Conservation (phyloP, 306 rosid species). For the Mimosa pudica region DNA sequence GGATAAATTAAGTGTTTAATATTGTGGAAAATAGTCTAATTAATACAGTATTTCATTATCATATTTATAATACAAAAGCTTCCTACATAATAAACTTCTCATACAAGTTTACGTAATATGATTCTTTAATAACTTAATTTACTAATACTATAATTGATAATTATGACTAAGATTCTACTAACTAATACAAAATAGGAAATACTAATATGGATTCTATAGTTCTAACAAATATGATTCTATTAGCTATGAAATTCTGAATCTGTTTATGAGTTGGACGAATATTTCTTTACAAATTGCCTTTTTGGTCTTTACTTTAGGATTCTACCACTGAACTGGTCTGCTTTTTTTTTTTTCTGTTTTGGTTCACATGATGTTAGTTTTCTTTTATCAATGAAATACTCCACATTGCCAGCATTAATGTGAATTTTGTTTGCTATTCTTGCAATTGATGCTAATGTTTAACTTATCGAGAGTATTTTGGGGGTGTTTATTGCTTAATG, state of each 20-base stretch:
- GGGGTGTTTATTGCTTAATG: slow-evolving; percentile 3
- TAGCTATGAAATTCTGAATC: neutral
- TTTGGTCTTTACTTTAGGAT: neutral
- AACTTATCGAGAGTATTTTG: neutral
- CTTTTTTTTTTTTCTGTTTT: neutral
- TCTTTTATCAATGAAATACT: neutral
- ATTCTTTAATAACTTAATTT: no score
- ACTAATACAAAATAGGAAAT: no score
- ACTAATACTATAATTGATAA: no score
- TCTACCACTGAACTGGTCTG: neutral
- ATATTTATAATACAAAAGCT: no score
- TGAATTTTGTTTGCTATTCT: neutral
- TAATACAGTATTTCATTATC: no score
- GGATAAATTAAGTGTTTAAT: neutral
- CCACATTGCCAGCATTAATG: neutral
- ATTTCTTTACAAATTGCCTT: neutral
- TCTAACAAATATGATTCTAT: neutral
- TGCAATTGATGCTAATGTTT: neutral
- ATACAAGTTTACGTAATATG: no score
- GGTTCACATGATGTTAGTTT: neutral
- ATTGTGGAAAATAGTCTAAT: no score
- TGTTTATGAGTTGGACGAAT: neutral
- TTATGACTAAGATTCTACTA: no score
- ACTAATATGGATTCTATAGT: no score
- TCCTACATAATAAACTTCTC: no score